These are phyloP conservation scores for Claviceps arundinis DNA, from an alignment of 2,329 filamentous ascomycete species.

Conservation along the genomic window DNA sequence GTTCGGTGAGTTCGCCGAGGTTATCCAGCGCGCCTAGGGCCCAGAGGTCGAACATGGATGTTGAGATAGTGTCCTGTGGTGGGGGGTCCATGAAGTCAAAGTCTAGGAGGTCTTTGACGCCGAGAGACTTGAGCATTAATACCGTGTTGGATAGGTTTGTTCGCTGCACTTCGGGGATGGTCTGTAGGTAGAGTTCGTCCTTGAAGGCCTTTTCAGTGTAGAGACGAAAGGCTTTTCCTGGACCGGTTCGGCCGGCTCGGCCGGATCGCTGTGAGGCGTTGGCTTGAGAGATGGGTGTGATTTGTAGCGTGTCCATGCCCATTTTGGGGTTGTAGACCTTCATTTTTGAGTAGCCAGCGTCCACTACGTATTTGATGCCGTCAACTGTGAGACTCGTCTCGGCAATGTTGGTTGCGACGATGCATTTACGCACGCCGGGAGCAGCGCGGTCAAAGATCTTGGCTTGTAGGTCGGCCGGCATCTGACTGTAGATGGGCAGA, in stretches of 20 bases:
- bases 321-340: constrained; percentile 98
- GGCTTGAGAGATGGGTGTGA: constrained; percentile 93
- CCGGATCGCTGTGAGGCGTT: constrained; percentile 90
- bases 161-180: constrained; percentile 93
- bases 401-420: constrained; percentile 96
- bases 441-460: constrained; percentile 93
- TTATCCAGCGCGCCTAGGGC: constrained; percentile 89
- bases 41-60: constrained; percentile 95
- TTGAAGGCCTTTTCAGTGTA: constrained; percentile 92
- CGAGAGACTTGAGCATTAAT: constrained; percentile 82
- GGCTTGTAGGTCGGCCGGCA: constrained; percentile 94
- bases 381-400: constrained; percentile 97
- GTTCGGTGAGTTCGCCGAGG: constrained; percentile 74
- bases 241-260: constrained; percentile 84
- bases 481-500: constrained; percentile 95
- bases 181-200: constrained; percentile 91
- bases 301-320: constrained; percentile 98
- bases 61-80: constrained; percentile 94
- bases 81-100: constrained; percentile 99
- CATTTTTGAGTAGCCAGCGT: constrained; percentile 89
- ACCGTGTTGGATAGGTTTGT: constrained; percentile 95
- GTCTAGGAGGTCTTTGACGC: constrained; percentile 85
- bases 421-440: constrained; percentile 87
- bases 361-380: constrained; percentile 98
- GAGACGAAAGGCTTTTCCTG: constrained; percentile 86